Conservation (phyloP, 805 yeast genomes). For the Jamesozyma lodderae region DNA sequence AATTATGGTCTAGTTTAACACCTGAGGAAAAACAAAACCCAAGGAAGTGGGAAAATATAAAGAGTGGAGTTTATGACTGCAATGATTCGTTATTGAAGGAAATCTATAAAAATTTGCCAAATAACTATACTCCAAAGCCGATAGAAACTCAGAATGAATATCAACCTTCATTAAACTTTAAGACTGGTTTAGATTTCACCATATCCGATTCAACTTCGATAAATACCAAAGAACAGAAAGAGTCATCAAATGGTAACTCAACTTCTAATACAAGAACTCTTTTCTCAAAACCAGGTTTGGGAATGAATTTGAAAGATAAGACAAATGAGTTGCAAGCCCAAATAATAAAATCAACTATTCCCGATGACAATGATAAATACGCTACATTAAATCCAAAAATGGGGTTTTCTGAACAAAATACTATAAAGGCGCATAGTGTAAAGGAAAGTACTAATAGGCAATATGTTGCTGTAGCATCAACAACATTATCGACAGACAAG, state of each 20-base stretch:
- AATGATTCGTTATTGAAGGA: constrained; percentile 18
- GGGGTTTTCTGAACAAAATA: too few relatives aligned
- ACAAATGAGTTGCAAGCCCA: too few relatives aligned
- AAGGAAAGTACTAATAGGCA: background rate
- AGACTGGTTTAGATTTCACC: constrained; percentile 7
- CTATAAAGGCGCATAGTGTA: too few relatives aligned
- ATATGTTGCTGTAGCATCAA: background rate
- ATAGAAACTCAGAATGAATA: constrained; percentile 3
- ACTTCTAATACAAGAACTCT: too few relatives aligned
- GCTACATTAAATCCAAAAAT: too few relatives aligned
- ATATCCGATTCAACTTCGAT: constrained; percentile 2
- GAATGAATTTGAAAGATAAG: too few relatives aligned
- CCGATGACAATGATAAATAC: too few relatives aligned
- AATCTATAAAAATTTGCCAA: constrained; percentile 11
- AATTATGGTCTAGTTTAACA: constrained; percentile 19
- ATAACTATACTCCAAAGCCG: constrained; percentile 6
- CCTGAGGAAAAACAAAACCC: constrained; percentile 17
- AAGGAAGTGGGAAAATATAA: constrained; percentile 18
- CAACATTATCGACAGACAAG: too few relatives aligned
- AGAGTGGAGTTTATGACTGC: constrained; percentile 19
- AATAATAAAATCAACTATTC: too few relatives aligned
- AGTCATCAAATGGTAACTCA: too few relatives aligned
- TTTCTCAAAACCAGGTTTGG: too few relatives aligned
- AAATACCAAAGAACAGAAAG: too few relatives aligned
- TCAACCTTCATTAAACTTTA: constrained; percentile 5